Conservation (phyloP, 2,329 filamentous ascomycete genomes). For the Claviceps arundinis region DNA sequence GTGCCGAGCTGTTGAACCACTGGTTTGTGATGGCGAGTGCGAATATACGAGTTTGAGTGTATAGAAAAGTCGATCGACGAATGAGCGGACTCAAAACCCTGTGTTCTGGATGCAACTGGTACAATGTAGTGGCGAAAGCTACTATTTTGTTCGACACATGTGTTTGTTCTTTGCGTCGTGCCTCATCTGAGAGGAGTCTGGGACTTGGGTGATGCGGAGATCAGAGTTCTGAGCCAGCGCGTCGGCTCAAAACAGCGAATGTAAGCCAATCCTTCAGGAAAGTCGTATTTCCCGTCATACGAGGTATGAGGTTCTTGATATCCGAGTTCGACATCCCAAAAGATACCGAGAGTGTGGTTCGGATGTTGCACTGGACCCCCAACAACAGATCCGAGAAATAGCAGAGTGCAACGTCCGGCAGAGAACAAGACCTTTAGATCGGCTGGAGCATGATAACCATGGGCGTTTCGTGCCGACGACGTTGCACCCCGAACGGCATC, state of each 20-base stretch:
- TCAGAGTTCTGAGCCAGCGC: not conserved
- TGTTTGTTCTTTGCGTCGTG: no score
- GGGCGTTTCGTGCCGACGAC: not conserved
- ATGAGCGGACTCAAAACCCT: constrained; percentile 1
- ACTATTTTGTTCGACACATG: not conserved
- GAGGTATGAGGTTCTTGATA: not conserved
- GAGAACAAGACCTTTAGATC: not conserved
- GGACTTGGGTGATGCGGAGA: not conserved
- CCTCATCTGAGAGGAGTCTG: not conserved
- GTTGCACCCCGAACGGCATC: not conserved
- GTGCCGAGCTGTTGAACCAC: not conserved
- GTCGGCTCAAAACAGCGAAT: not conserved
- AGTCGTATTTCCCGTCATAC: constrained; percentile 3
- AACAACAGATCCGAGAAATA: not conserved
- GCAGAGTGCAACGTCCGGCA: not conserved
- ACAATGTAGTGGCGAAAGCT: not conserved
- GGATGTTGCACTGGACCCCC: constrained; percentile 3
- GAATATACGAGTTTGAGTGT: not conserved
- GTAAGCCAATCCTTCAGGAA: not conserved
- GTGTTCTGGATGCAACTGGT: constrained; percentile 3
- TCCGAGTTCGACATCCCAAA: not conserved
- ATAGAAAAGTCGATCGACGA: not conserved
- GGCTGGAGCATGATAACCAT: not conserved
- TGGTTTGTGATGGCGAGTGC: not conserved
- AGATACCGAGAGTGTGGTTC: constrained; percentile 3